These are phyloP conservation scores for Hanseniaspora sp. DNA, from an alignment of 1,139 yeast species.

Conservation along the genomic window DNA sequence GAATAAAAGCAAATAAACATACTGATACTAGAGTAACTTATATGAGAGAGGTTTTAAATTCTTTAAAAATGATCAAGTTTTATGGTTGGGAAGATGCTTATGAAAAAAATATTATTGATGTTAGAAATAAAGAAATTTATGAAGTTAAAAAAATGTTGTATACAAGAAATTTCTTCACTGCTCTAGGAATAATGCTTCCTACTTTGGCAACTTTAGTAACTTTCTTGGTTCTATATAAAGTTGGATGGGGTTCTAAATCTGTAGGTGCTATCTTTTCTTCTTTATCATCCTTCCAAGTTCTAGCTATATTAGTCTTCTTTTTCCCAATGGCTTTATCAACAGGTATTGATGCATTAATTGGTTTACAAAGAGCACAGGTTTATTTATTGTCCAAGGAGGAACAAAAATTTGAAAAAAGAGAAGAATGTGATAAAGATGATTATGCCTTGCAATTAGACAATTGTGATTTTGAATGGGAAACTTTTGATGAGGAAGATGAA, in stretches of 20 bases:
- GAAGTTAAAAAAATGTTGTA: slow-evolving; percentile 37
- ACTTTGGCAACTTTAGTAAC: slow-evolving; percentile 39
- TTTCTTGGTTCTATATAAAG: slow-evolving; percentile 36
- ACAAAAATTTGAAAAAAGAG: slow-evolving; percentile 18
- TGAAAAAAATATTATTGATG: slow-evolving; percentile 31
- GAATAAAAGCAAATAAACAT: slow-evolving; percentile 36
- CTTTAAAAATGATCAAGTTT: slow-evolving; percentile 53
- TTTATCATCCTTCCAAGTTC: slow-evolving; percentile 50
- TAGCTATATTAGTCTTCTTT: slow-evolving; percentile 51
- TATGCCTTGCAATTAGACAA: slow-evolving; percentile 9
- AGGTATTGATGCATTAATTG: slow-evolving; percentile 46
- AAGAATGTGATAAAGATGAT: slow-evolving; percentile 24
- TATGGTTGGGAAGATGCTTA: slow-evolving; percentile 61
- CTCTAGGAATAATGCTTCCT: slow-evolving; percentile 39
- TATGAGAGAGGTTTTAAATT: slow-evolving; percentile 49
- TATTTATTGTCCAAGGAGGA: slow-evolving; percentile 32
- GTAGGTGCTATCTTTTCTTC: slow-evolving; percentile 62
- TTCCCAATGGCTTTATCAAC: slow-evolving; percentile 39
- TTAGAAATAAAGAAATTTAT: slow-evolving; percentile 36
- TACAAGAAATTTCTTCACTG: slow-evolving; percentile 44
- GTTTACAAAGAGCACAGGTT: slow-evolving; percentile 40
- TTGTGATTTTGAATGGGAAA: slow-evolving; percentile 17
- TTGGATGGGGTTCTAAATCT: slow-evolving; percentile 19
- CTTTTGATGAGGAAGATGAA: slow-evolving; percentile 9
- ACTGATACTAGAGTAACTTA: slow-evolving; percentile 47